Conservation (phyloP, 441 rosid species). For the Omphalea diandra region DNA sequence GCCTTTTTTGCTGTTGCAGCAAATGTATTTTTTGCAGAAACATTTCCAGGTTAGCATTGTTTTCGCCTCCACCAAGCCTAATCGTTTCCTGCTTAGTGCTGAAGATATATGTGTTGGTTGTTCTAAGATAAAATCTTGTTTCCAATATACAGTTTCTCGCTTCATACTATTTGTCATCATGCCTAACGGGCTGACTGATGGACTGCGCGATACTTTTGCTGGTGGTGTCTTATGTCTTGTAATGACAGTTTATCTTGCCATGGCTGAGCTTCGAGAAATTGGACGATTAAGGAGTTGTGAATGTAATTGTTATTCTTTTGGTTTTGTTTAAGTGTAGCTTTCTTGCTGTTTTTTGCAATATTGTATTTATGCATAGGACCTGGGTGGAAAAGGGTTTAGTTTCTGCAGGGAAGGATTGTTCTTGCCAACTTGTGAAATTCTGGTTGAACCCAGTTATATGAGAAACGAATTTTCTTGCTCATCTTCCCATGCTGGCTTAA, state of each 20-base stretch:
- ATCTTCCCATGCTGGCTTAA: neutral
- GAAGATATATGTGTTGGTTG: neutral
- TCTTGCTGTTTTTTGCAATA: constrained; percentile 38
- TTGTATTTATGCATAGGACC: constrained; percentile 29
- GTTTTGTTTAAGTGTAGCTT: constrained; percentile 29
- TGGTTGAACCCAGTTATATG: neutral
- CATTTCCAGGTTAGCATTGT: constrained; percentile 37
- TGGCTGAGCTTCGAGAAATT: constrained; percentile 33
- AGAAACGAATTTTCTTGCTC: constrained; percentile 1
- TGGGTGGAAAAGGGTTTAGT: constrained; percentile 10
- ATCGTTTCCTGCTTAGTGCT: neutral
- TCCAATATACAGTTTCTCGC: constrained; percentile 35
- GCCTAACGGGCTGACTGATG: constrained; percentile 39
- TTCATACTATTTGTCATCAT: constrained; percentile 44
- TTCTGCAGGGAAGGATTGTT: neutral
- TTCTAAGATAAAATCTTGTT: neutral
- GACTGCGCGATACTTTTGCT: constrained; percentile 38
- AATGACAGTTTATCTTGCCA: constrained; percentile 24
- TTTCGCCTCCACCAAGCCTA: neutral
- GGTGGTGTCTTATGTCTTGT: constrained; percentile 43
- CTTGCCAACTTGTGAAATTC: neutral
- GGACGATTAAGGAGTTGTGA: constrained; percentile 26
- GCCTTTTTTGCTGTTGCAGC: constrained; percentile 44
- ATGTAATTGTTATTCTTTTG: constrained; percentile 25
- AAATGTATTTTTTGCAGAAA: constrained; percentile 42